Base-by-base conservation (phyloP, 176 grass and related monocot species). In the Typha latifolia region DNA sequence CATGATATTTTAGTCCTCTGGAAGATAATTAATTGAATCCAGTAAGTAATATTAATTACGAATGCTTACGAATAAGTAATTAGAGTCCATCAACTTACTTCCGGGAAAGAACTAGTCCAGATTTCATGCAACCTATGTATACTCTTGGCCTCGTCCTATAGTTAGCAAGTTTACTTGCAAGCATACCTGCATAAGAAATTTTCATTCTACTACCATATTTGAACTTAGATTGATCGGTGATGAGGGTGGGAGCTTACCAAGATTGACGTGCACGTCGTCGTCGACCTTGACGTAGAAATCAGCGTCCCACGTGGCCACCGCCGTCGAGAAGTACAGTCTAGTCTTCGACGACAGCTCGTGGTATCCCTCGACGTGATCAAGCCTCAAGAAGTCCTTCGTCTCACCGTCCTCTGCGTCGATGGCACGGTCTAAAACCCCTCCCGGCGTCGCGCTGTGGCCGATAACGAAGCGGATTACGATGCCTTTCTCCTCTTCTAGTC, bases 201-300 rank as follows among this genome's bases (percentile, higher is more conserved):
- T 16, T 49, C 8, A 26, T 26, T 26, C 24, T 26, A 26, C 24
- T 26, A 26, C 24, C 0, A 26, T 26, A 26, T 26, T 26, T 26
- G 24, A 2, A 26, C 24, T 26, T 26, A 26, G 0, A 47, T 51
- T 20, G 34, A 69, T 47, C 48, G 23, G 7, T 12, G 12, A 26
- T 26, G 24, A 26, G 24, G 24, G 14, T 26, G 24, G 5, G 37
- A 12, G n/a, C 63, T 73, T 81, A 91, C 92, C 92, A 64, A 97
- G 80, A 83, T 97, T 97, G 79, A 97, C 73, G 67, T 97, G 93
- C 75, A 97, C 86, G 73, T 97, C 93, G 52, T 97, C 93, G 68
- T 97, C 93, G 74, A 97, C 89, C 69, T 97, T 97, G 64, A 89
- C 85, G 77, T 89, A 97, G 84, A 97, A 97, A 32, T 97, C 93